phyloP scores from a whole-genome alignment of 108 stramenopile genomes.

The Ochromonas danica region DNA sequence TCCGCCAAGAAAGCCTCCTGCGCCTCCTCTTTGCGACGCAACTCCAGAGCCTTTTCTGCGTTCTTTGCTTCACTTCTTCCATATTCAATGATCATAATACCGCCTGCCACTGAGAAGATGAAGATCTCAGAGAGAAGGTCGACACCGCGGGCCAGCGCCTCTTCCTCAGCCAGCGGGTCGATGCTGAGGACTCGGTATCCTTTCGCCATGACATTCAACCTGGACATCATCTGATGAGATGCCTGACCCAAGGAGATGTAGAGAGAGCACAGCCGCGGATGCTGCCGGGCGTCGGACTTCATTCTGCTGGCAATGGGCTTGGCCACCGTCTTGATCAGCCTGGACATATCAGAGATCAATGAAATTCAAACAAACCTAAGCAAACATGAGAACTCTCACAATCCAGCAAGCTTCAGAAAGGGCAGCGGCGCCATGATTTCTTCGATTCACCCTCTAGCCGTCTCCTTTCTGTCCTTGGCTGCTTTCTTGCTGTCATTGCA shows the following conservation, averaged over 20 bases:
- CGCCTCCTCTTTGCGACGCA: neutral
- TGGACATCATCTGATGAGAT: neutral
- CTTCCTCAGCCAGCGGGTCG: neutral
- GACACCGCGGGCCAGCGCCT: neutral
- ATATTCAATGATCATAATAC: neutral
- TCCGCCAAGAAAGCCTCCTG: neutral
- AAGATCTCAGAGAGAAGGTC: neutral
- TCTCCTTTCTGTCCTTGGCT: too few relatives aligned
- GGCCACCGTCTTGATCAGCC: neutral
- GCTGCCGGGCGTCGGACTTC: neutral
- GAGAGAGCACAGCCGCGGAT: neutral
- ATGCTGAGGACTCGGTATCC: neutral
- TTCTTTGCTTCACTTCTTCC: constrained; percentile 6
- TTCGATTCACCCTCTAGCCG: too few relatives aligned
- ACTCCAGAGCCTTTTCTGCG: neutral
- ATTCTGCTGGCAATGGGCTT: neutral
- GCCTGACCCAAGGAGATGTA: neutral
- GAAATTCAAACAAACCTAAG: neutral
- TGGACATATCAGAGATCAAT: constrained; percentile 4
- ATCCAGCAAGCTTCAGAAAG: constrained; percentile 1
- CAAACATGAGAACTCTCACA: neutral
- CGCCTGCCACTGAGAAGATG: neutral
- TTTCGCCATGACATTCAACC: neutral
- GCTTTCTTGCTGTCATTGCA: too few relatives aligned
- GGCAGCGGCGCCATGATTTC: constrained; percentile 4